A percentile compares a stretch with the other conserved stretches of the same genome.
These are phyloP conservation scores for Helotiales sp. DNA, from an alignment of 2,329 filamentous ascomycete genomes.

Conservation along the genomic window DNA sequence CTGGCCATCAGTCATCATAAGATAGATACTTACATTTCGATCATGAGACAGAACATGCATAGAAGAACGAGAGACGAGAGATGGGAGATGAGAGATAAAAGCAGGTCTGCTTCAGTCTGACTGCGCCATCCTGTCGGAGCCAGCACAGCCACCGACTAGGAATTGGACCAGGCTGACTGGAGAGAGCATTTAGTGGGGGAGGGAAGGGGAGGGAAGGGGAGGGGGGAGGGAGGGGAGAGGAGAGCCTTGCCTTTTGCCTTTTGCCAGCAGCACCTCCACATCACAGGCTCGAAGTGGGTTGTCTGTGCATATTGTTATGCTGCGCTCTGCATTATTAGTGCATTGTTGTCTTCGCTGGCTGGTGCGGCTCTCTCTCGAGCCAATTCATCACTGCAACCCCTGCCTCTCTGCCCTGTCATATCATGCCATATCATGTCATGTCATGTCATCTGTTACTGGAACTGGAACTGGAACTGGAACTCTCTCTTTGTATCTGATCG, in stretches of 20 bases:
- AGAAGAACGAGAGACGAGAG: background rate
- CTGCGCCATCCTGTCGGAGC: constrained; percentile 6
- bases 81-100: too few relatives aligned
- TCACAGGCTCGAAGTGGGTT: background rate
- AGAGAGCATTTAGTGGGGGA: background rate
- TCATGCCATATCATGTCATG: background rate
- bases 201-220: too few relatives aligned
- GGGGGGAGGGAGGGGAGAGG: too few relatives aligned
- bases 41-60: constrained; percentile 4
- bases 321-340: background rate
- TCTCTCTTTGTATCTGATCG: background rate
- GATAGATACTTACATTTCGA: background rate
- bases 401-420: background rate
- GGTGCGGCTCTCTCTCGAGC: constrained; percentile 1
- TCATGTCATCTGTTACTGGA: background rate
- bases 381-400: background rate
- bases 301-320: background rate
- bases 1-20: background rate
- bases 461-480: too few relatives aligned
- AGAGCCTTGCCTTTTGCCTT: constrained; percentile 1
- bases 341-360: background rate
- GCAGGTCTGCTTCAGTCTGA: background rate
- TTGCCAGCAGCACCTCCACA: background rate
- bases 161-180: constrained; percentile 10
- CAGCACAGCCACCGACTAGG: constrained; percentile 4